phyloP scores from a whole-genome alignment of 441 rosid species.

The Populus hybrid region DNA sequence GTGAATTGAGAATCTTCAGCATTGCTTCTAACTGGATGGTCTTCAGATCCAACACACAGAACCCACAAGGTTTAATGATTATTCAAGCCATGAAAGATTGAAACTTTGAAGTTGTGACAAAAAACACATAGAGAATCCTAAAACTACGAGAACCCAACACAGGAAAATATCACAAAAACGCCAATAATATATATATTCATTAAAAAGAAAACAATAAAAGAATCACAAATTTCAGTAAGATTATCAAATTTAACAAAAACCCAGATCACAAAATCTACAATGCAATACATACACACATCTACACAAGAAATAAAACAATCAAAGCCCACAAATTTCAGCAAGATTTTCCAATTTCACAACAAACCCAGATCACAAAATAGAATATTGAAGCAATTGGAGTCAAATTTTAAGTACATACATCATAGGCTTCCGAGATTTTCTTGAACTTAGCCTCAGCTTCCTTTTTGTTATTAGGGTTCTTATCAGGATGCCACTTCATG shows the following conservation, averaged over 20 bases:
- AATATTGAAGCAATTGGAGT: background rate
- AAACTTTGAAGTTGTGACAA: background rate
- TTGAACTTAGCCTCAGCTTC: slow-evolving; percentile 87
- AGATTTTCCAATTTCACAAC: background rate
- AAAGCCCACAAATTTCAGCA: background rate
- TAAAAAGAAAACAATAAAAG: background rate
- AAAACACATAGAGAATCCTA: background rate
- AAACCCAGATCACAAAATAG: background rate
- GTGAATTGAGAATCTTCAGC: background rate
- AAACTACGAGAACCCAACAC: background rate
- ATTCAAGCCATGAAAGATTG: background rate
- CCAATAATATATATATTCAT: no score
- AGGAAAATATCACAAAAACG: background rate
- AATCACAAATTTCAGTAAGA: background rate
- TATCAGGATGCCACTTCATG: no score
- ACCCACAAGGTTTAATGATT: background rate
- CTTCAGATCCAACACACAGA: background rate
- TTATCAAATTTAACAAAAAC: background rate
- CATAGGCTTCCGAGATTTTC: slow-evolving; percentile 84
- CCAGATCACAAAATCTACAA: background rate
- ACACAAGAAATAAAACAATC: background rate
- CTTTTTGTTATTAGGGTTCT: slow-evolving; percentile 44
- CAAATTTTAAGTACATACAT: slow-evolving; percentile 31
- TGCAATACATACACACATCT: background rate
- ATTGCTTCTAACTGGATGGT: background rate